Evolutionary conservation across 441 rosid species (phyloP).

Genomic region (Pelargonium myrrhifolium): DNA sequence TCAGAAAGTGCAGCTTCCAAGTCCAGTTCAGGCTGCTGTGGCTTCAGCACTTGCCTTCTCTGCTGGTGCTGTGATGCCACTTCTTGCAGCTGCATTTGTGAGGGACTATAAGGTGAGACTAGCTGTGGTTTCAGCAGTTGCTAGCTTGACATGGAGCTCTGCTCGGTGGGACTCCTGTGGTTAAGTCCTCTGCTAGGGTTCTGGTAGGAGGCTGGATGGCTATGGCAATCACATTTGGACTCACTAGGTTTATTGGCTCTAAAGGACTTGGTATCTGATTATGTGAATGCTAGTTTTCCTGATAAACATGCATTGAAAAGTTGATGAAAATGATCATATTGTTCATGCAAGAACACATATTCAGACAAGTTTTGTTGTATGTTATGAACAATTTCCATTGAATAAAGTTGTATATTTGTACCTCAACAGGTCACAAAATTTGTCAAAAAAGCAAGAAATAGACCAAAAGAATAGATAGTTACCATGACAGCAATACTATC

Average conservation of each 20-base stretch:
- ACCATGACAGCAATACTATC: too few relatives aligned
- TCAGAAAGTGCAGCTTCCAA: constrained; percentile 21
- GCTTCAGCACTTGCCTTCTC: constrained; percentile 48
- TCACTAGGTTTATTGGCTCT: constrained; percentile 40
- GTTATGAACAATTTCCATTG: too few relatives aligned
- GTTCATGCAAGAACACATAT: too few relatives aligned
- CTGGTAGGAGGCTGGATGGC: constrained; percentile 48
- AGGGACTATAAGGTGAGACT: constrained; percentile 35
- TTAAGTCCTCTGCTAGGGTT: constrained; percentile 35
- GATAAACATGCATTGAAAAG: neutral
- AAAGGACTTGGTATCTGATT: constrained; percentile 17
- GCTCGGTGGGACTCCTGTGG: constrained; percentile 30
- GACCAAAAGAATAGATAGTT: too few relatives aligned
- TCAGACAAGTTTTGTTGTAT: too few relatives aligned
- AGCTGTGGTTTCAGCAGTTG: constrained; percentile 30
- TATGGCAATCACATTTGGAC: constrained; percentile 45
- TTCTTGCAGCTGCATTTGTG: constrained; percentile 34
- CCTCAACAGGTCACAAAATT: too few relatives aligned
- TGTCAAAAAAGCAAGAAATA: too few relatives aligned
- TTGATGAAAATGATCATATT: too few relatives aligned
- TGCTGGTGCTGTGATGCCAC: constrained; percentile 35
- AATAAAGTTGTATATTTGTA: too few relatives aligned
- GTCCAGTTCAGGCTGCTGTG: constrained; percentile 37
- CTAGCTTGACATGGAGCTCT: constrained; percentile 38
- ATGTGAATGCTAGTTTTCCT: neutral